Evolutionary conservation across 2,329 filamentous ascomycete genomes (phyloP).

Genomic region (Penicillium sp.): DNA sequence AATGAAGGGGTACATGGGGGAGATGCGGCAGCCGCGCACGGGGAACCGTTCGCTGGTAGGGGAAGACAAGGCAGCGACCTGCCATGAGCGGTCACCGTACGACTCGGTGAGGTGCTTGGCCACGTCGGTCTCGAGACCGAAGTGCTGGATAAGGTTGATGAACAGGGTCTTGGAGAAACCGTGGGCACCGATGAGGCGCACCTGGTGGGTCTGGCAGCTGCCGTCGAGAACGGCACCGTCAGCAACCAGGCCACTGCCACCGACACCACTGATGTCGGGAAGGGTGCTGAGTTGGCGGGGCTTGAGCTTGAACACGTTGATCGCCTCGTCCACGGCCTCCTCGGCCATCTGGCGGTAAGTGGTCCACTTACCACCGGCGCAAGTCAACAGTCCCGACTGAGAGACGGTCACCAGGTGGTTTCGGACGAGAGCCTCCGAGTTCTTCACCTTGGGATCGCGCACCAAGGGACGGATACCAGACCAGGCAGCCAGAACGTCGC

Average conservation of each 20-base stretch:
- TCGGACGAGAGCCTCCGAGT: constrained; percentile 81
- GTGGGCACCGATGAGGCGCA: constrained; percentile 78
- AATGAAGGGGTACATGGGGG: constrained; percentile 79
- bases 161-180: constrained; percentile 88
- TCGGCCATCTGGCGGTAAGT: constrained; percentile 93
- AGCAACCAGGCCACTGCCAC: constrained; percentile 66
- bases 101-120: constrained; percentile 82
- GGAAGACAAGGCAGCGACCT: constrained; percentile 74
- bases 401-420: constrained; percentile 82
- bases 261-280: constrained; percentile 67
- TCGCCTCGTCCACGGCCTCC: constrained; percentile 78
- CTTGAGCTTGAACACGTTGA: constrained; percentile 64
- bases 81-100: constrained; percentile 92
- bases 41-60: constrained; percentile 79
- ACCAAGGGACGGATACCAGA: constrained; percentile 83
- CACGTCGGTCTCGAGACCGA: constrained; percentile 85
- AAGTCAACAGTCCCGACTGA: constrained; percentile 75
- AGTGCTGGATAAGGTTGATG: constrained; percentile 93
- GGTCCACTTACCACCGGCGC: constrained; percentile 88
- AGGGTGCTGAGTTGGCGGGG: constrained; percentile 57
- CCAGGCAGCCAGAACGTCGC: constrained; percentile 88
- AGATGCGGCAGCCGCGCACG: constrained; percentile 75
- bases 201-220: constrained; percentile 76
- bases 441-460: constrained; percentile 78
- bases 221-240: constrained; percentile 71